Evolutionary conservation across 129 eudicot genomes (phyloP).

Genomic region (Daucus carota): DNA sequence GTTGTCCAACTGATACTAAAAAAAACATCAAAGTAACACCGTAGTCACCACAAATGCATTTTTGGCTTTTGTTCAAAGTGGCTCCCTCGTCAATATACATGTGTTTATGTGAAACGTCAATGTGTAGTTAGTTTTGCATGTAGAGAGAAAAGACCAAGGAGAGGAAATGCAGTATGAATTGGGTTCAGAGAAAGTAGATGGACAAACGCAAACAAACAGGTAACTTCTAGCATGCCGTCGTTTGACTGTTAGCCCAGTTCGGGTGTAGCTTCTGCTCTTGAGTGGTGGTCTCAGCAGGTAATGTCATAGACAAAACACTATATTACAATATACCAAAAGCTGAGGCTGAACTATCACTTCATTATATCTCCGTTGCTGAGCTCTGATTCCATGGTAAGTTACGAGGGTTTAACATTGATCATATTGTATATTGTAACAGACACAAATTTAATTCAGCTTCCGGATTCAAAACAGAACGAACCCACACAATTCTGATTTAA

Average conservation of each 20-base stretch:
- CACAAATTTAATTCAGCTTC: not conserved
- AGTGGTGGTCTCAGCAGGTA: not conserved
- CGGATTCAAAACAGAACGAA: not conserved
- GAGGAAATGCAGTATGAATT: not conserved
- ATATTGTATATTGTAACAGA: not conserved
- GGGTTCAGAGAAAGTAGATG: not conserved
- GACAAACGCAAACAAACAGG: slow-evolving; percentile 12
- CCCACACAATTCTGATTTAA: no score
- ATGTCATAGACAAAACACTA: not conserved
- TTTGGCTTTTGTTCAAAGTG: not conserved
- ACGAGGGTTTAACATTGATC: no score
- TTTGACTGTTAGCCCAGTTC: slow-evolving; percentile 3
- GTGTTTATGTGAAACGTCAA: no score
- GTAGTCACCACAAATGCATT: not conserved
- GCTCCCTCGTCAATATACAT: not conserved
- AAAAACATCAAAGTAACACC: not conserved
- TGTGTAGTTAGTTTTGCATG: no score
- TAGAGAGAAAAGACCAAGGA: not conserved
- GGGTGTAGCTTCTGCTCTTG: no score
- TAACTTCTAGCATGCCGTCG: slow-evolving; percentile 16
- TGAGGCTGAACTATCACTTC: slow-evolving; percentile 2
- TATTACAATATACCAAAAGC: not conserved
- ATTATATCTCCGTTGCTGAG: no score
- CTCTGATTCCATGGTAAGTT: no score
- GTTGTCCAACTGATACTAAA: not conserved